Percentiles rank a stretch among this genome's conserved stretches.
phyloP scores from a whole-genome alignment of 192 early-diverging fungal species.

The Coemansia sp. region DNA sequence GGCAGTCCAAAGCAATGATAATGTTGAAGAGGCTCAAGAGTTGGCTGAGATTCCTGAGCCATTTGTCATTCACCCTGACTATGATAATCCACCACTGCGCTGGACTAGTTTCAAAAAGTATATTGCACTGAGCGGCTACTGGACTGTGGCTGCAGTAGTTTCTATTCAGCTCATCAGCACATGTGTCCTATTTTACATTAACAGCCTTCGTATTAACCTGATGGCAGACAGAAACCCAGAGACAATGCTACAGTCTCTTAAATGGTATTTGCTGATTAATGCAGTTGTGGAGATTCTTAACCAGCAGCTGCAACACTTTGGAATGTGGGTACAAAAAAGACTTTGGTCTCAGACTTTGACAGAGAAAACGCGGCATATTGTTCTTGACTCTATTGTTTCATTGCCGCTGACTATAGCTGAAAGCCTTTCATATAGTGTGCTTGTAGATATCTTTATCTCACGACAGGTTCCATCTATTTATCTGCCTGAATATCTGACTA shows the following conservation, averaged over 20 bases:
- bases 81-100: neutral
- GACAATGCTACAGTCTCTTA: conserved; percentile 22
- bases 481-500: neutral
- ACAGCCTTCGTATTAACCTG: conserved; percentile 15
- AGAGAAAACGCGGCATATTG: conserved; percentile 1
- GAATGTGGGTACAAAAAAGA: neutral
- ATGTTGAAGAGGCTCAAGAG: neutral
- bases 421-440: neutral
- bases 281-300: conserved; percentile 10
- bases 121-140: conserved; percentile 16
- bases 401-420: conserved; percentile 18
- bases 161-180: conserved; percentile 10
- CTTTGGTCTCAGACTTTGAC: conserved; percentile 10
- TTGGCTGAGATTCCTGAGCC: neutral
- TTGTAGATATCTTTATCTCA: neutral
- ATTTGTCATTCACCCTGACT: conserved; percentile 6
- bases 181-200: conserved; percentile 12
- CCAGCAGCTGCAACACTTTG: conserved; percentile 10
- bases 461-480: neutral
- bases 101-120: conserved; percentile 9
- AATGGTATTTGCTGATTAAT: conserved; percentile 21
- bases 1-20: neutral
- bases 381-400: conserved; percentile 2
- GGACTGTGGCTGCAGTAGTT: conserved; percentile 6
- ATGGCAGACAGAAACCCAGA: conserved; percentile 30